Evolutionary conservation across 2,329 filamentous ascomycete genomes (phyloP).

Genomic region (Xylaria polymorpha): DNA sequence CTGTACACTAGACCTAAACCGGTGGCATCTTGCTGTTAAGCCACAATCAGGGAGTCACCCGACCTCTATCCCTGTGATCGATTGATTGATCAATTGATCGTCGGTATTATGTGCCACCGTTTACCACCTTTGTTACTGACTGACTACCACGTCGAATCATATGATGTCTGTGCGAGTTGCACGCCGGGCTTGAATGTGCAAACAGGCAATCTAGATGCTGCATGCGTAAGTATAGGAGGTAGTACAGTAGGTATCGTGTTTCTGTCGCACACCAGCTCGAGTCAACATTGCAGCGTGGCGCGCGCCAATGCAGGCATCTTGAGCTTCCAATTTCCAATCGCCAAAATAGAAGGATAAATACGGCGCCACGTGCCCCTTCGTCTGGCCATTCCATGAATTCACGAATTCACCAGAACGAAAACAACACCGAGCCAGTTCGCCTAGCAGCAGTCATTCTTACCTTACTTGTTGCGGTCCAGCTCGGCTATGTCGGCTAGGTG

Average conservation of each 20-base stretch:
- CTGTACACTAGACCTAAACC: background rate
- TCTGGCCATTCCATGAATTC: background rate
- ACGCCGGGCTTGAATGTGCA: background rate
- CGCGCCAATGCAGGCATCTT: background rate
- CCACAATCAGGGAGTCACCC: slow-evolving; percentile 3
- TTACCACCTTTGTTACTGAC: background rate
- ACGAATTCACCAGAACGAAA: slow-evolving; percentile 19
- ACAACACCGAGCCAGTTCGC: slow-evolving; percentile 22
- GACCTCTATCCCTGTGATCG: background rate
- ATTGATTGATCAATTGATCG: background rate
- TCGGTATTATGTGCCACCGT: background rate
- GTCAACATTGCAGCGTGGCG: background rate
- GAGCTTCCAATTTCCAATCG: background rate
- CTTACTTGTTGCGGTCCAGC: background rate
- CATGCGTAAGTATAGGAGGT: background rate
- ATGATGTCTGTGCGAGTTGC: slow-evolving; percentile 6
- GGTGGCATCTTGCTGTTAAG: slow-evolving; percentile 7
- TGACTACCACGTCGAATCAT: slow-evolving; percentile 1
- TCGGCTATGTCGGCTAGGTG: slow-evolving; percentile 16
- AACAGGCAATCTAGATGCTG: background rate
- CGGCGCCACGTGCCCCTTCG: slow-evolving; percentile 1
- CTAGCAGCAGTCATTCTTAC: background rate
- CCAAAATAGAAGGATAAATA: background rate
- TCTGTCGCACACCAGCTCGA: background rate
- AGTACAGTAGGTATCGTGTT: no score